Base-by-base conservation (phyloP, 306 rosid genomes). In the Astragalus glycyphyllos region DNA sequence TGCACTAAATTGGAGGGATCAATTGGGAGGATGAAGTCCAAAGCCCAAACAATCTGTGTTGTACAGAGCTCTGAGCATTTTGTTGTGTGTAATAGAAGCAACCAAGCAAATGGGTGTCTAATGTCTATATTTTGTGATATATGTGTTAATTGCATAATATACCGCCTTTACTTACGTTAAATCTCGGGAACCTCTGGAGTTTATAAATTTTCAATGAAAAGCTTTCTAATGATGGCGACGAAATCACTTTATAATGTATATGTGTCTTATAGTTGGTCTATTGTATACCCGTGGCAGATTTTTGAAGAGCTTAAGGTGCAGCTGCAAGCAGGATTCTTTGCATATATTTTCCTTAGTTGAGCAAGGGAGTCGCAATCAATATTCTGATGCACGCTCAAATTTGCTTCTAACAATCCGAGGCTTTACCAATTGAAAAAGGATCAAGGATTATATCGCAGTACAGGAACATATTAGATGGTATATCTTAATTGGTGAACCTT, bases 231-330 rank as follows among this genome's bases (percentile, higher is more conserved):
- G 38, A 42, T 45, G 13, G 14, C 26, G 64, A 32, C 6, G 41
- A 29, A 56, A 6, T 26, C 4, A 12, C 9, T 51, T 49, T 29
- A 14, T 46, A 23, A 1, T 17, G 29, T 41, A 15, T 31, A 23
- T 2, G 11, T 51, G 9, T 61, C 44, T 53, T 45, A 9, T 48
- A 51, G 37, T n/a, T 17, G 17, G 32, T 54, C 2, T 45, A 5
- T 8, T 71, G 29, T 54, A 58, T 81, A 3, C 23, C 26, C 35
- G 44, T 81, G 72, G 65, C 84, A 85, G 88, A 72, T 68, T 63
- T 72, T 58, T 26, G 20, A 47, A n/a, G 76, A 51, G 68, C 81
- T 35, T 67, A 69, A 48, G 71, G 59, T 0, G 60, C 44, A 31
- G 59, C 47, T 8, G 53, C 20, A 17, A 57, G 38, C 51, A 65